Conservation (phyloP, 495 filamentous ascomycete genomes). For the Aspergillus nidulans region DNA sequence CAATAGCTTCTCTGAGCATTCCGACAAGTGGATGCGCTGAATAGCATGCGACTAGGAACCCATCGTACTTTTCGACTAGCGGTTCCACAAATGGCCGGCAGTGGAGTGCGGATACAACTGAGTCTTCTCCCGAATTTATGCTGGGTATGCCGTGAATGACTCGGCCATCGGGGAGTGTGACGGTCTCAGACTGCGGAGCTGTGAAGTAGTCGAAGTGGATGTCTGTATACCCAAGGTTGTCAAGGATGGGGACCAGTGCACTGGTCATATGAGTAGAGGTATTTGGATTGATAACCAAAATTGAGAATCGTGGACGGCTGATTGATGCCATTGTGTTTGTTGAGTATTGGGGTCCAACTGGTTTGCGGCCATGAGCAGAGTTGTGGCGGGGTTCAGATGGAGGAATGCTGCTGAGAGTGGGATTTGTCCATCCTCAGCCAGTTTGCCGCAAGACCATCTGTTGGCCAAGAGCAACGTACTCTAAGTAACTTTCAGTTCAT, state of each 20-base stretch:
- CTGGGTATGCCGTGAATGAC: conserved; percentile 31
- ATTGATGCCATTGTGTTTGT: conserved; percentile 16
- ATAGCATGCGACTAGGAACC: conserved; percentile 83
- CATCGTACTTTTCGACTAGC: conserved; percentile 57
- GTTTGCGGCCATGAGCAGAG: neutral
- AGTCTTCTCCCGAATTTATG: conserved; percentile 48
- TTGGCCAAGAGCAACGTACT: neutral
- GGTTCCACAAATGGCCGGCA: conserved; percentile 53
- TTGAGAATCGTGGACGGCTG: conserved; percentile 29
- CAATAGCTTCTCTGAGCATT: conserved; percentile 44
- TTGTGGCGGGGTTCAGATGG: conserved; percentile 1
- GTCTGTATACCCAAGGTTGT: conserved; percentile 43
- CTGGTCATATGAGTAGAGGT: conserved; percentile 79
- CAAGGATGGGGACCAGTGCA: conserved; percentile 61
- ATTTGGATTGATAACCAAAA: conserved; percentile 91
- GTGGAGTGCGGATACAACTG: conserved; percentile 49
- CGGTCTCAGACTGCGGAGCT: conserved; percentile 33
- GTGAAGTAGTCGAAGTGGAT: conserved; percentile 54
- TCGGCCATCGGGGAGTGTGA: conserved; percentile 27
- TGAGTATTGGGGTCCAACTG: neutral
- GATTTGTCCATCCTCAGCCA: neutral
- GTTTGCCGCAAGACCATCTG: conserved; percentile 1
- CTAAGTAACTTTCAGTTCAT: neutral
- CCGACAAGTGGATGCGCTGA: conserved; percentile 79
- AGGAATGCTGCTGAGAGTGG: neutral